Percentiles rank a stretch among this genome's conserved stretches.
Evolutionary conservation across 129 eudicot species (phyloP).

Genomic region (Helianthus tuberosus): DNA sequence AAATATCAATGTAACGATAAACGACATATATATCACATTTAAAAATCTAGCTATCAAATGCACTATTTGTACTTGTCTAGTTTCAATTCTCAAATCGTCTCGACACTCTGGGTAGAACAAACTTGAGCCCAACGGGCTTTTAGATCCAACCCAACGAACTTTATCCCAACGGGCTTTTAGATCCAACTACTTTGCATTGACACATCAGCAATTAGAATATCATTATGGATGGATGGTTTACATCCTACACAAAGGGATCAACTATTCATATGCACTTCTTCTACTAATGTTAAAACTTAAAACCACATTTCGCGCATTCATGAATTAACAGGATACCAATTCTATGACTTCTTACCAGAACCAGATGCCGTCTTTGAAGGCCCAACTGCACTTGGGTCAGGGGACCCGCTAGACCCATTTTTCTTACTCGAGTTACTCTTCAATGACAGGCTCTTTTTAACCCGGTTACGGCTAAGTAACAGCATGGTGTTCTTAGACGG

Average conservation of each 20-base stretch:
- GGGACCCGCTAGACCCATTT: conserved; percentile 44
- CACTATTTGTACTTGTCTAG: not conserved
- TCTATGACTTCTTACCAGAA: conserved; percentile 44
- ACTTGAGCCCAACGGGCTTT: not conserved
- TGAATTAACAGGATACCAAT: not conserved
- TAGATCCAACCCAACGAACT: not conserved
- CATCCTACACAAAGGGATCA: conserved; percentile 16
- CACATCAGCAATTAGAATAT: conserved; percentile 34
- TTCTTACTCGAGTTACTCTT: conserved; percentile 52
- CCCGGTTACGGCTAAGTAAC: conserved; percentile 50
- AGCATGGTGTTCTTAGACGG: conserved; percentile 62
- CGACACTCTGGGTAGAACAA: not conserved
- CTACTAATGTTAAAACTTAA: not conserved
- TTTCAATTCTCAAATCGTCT: not conserved
- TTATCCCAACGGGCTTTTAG: not conserved
- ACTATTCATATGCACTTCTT: not conserved
- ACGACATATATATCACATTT: too few relatives aligned
- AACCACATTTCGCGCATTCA: conserved; percentile 4
- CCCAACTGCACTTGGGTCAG: conserved; percentile 52
- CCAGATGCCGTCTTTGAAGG: conserved; percentile 52
- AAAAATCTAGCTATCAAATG: too few relatives aligned
- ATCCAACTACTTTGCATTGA: conserved; percentile 20
- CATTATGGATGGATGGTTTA: conserved; percentile 17
- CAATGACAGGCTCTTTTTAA: conserved; percentile 54
- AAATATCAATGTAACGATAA: too few relatives aligned